Conservation (phyloP, 345 rosid genomes). For the Hypericum perforatum region DNA sequence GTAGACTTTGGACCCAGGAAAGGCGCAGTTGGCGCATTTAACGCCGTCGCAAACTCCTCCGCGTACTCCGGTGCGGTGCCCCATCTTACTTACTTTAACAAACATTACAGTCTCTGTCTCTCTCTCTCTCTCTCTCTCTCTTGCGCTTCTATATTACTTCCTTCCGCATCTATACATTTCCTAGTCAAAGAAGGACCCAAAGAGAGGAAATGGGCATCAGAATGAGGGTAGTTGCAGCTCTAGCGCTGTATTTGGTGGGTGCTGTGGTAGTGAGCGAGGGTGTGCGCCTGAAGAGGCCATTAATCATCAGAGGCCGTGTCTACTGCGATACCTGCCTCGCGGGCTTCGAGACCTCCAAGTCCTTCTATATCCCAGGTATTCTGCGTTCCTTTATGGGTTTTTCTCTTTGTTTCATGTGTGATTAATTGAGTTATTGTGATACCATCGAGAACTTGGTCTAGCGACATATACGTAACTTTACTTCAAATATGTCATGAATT, state of each 20-base stretch:
- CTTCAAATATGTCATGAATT: too few species aligned
- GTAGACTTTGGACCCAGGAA: too few species aligned
- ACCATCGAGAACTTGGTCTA: background rate
- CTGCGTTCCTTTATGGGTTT: background rate
- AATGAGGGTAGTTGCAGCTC: constrained; percentile 1
- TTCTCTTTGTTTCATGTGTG: background rate
- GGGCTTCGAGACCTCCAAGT: constrained; percentile 78
- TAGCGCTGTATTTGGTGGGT: background rate
- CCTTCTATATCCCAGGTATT: constrained; percentile 56
- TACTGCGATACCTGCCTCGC: constrained; percentile 76
- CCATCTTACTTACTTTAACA: too few species aligned
- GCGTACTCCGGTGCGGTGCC: too few species aligned
- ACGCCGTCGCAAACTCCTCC: too few species aligned
- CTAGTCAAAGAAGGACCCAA: too few species aligned
- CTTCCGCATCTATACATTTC: too few species aligned
- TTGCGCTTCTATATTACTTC: too few species aligned
- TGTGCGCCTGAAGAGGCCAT: constrained; percentile 25
- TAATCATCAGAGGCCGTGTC: constrained; percentile 48
- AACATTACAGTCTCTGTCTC: too few species aligned
- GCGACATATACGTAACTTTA: too few species aligned
- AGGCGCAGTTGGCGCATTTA: too few species aligned
- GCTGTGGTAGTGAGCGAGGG: background rate
- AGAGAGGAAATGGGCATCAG: background rate
- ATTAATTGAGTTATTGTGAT: background rate
- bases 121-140: too few species aligned